Percentiles rank a stretch among this genome's conserved stretches.
Evolutionary conservation across 768 basidiomycete species (phyloP).

Genomic region (Suillus placidus): DNA sequence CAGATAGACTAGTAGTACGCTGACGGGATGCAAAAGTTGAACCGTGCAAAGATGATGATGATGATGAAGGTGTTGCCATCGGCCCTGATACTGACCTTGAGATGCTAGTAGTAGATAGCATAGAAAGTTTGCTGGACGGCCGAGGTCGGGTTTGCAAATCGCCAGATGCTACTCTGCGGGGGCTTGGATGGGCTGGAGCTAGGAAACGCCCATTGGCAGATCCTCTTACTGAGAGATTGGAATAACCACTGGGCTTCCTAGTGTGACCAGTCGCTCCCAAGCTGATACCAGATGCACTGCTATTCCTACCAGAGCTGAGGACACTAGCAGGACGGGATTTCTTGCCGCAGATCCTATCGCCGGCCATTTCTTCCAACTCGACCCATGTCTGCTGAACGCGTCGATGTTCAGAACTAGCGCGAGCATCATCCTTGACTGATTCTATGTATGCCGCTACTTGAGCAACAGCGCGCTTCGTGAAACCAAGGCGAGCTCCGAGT

Average conservation of each 20-base stretch:
- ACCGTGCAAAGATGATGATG: conserved; percentile 45
- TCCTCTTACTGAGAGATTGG: conserved; percentile 32
- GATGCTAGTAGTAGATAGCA: conserved; percentile 43
- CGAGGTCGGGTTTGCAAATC: conserved; percentile 48
- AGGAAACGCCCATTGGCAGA: conserved; percentile 45
- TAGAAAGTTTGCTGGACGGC: conserved; percentile 61
- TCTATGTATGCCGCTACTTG: conserved; percentile 46
- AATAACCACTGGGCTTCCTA: conserved; percentile 33
- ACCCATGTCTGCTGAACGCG: conserved; percentile 80
- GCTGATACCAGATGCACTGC: conserved; percentile 46
- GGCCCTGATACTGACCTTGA: conserved; percentile 75
- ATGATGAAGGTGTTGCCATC: conserved; percentile 41
- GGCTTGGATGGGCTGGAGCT: conserved; percentile 45
- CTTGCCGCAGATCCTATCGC: conserved; percentile 61
- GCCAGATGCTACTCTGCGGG: conserved; percentile 55
- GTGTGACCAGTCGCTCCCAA: conserved; percentile 20
- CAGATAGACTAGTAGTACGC: conserved; percentile 66
- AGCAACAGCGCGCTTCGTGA: conserved; percentile 58
- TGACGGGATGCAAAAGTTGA: conserved; percentile 87
- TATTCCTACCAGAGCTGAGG: conserved; percentile 65
- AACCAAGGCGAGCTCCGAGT: conserved; percentile 59
- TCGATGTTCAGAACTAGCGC: conserved; percentile 59
- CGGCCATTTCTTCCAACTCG: conserved; percentile 81
- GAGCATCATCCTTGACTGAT: conserved; percentile 55
- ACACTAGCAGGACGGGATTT: conserved; percentile 69